A percentile compares a stretch with the other conserved stretches of the same genome.
Evolutionary conservation across 768 basidiomycete genomes (phyloP).

Genomic region (Suillus bovinus): DNA sequence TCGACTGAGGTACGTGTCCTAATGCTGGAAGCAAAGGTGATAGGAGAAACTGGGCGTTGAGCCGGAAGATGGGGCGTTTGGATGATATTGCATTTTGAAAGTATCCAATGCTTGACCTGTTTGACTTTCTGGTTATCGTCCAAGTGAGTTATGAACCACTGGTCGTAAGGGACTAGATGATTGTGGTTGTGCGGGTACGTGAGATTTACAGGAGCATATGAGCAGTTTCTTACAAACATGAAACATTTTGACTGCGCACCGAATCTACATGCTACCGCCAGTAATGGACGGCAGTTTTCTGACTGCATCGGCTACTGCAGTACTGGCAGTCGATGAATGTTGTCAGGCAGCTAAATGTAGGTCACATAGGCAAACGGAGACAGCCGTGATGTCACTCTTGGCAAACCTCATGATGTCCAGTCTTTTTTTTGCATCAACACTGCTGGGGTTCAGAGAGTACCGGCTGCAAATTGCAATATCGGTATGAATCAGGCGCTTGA

Average conservation of each 20-base stretch:
- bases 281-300: slow-evolving; percentile 17
- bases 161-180: slow-evolving; percentile 64
- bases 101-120: slow-evolving; percentile 62
- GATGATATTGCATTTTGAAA: slow-evolving; percentile 53
- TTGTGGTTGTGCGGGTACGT: background rate
- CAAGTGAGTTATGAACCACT: slow-evolving; percentile 75
- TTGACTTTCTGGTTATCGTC: slow-evolving; percentile 60
- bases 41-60: slow-evolving; percentile 60
- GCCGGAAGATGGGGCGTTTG: slow-evolving; percentile 29
- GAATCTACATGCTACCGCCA: slow-evolving; percentile 57
- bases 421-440: background rate
- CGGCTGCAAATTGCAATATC: background rate
- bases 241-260: slow-evolving; percentile 38
- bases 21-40: slow-evolving; percentile 54
- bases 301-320: slow-evolving; percentile 11
- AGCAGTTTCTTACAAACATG: background rate
- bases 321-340: background rate
- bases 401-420: background rate
- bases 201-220: slow-evolving; percentile 4
- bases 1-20: slow-evolving; percentile 22
- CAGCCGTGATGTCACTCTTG: slow-evolving; percentile 1
- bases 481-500: background rate
- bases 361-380: slow-evolving; percentile 3
- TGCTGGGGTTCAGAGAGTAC: background rate
- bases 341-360: background rate